Evolutionary conservation across 345 rosid genomes (phyloP).

Genomic region (Aquilaria yunnanensis): DNA sequence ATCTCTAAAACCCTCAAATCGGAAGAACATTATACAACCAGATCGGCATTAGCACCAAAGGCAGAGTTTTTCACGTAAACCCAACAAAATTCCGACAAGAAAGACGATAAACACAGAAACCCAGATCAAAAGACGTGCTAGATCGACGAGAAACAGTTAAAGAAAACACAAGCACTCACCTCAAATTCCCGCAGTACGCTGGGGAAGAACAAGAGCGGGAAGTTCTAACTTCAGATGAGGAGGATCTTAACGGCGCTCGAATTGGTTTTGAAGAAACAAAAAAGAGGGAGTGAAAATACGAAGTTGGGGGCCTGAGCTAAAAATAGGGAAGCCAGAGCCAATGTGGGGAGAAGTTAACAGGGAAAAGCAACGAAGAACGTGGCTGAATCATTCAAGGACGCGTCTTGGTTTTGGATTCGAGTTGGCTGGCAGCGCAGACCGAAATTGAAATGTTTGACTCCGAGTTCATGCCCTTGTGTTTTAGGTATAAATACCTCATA

Average conservation of each 20-base stretch:
- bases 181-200: slow-evolving; percentile 4
- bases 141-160: not conserved
- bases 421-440: slow-evolving; percentile 12
- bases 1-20: too few relatives aligned
- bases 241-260: slow-evolving; percentile 3
- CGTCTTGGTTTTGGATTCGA: not conserved
- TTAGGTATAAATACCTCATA: too few relatives aligned
- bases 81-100: not conserved
- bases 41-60: slow-evolving; percentile 6
- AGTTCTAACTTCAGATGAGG: not conserved
- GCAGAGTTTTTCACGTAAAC: not conserved
- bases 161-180: slow-evolving; percentile 1
- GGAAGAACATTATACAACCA: not conserved
- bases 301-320: not conserved
- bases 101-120: not conserved
- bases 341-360: not conserved
- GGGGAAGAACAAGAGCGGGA: not conserved
- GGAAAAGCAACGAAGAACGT: not conserved
- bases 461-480: not conserved
- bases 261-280: not conserved
- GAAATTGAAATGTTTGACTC: slow-evolving; percentile 4
- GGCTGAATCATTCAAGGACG: not conserved
- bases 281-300: too few relatives aligned
- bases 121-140: not conserved
- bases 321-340: not conserved